Conservation (phyloP, 345 rosid species). For the Populus simonii region DNA sequence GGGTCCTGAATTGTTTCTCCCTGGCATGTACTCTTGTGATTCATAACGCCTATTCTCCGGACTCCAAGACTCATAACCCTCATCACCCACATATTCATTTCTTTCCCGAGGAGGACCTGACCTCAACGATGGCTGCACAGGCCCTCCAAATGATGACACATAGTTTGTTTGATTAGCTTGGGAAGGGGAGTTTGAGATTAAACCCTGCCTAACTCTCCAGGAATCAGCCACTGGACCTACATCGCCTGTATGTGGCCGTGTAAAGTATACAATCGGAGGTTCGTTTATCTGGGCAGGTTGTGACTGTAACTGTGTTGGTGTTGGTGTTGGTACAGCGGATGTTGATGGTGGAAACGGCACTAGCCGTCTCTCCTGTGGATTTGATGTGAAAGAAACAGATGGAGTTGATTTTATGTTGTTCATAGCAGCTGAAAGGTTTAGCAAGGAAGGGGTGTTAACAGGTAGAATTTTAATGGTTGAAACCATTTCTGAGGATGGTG, state of each 20-base stretch:
- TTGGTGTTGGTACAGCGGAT: background rate
- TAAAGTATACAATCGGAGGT: constrained; percentile 5
- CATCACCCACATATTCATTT: constrained; percentile 32
- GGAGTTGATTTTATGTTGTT: constrained; percentile 12
- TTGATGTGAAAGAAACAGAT: constrained; percentile 5
- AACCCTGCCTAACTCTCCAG: constrained; percentile 48
- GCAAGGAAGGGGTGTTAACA: background rate
- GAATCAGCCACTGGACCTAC: constrained; percentile 28
- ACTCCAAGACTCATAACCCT: constrained; percentile 86
- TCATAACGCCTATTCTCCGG: constrained; percentile 73
- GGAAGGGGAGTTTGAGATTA: constrained; percentile 35
- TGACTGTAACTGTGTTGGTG: background rate
- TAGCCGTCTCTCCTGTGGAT: constrained; percentile 22
- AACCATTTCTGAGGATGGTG: constrained; percentile 14
- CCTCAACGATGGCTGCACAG: constrained; percentile 28
- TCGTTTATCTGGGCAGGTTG: constrained; percentile 21
- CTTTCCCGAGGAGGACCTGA: constrained; percentile 37
- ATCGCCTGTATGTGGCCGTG: constrained; percentile 32
- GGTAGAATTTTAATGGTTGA: constrained; percentile 14
- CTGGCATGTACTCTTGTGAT: constrained; percentile 29
- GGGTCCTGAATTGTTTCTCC: constrained; percentile 34
- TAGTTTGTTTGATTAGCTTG: constrained; percentile 38
- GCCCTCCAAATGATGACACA: constrained; percentile 26
- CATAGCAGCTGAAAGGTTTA: constrained; percentile 13
- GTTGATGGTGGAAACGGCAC: constrained; percentile 21